These are phyloP conservation scores for Claviceps sp. DNA, from an alignment of 2,329 filamentous ascomycete species.

Conservation along the genomic window DNA sequence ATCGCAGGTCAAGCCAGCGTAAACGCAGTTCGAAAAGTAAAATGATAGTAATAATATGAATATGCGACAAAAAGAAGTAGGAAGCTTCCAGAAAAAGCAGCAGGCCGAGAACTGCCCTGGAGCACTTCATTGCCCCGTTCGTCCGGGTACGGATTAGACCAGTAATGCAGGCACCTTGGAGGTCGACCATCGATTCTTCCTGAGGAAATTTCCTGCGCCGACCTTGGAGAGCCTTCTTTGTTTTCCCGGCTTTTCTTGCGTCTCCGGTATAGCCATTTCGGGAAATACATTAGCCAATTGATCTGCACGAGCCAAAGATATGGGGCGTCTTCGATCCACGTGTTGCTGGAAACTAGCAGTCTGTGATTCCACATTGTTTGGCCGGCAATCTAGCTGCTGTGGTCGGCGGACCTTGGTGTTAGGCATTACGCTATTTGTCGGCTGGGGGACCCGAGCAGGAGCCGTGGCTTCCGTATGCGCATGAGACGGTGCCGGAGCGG, in stretches of 20 bases:
- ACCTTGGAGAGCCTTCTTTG: slow-evolving; percentile 20
- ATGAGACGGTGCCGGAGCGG: not conserved
- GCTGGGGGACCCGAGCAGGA: not conserved
- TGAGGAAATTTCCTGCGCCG: slow-evolving; percentile 10
- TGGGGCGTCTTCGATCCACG: slow-evolving; percentile 6
- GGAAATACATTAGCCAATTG: slow-evolving; percentile 14
- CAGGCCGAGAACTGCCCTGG: not conserved
- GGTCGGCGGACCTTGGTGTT: not conserved
- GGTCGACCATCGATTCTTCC: slow-evolving; percentile 13
- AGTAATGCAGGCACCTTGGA: slow-evolving; percentile 10
- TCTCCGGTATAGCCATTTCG: slow-evolving; percentile 10
- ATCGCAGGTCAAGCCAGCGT: not conserved
- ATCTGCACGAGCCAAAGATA: slow-evolving; percentile 5
- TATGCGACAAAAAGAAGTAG: not conserved
- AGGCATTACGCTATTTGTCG: not conserved
- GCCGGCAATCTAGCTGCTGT: not conserved
- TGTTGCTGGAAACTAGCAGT: slow-evolving; percentile 3
- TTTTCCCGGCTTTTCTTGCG: slow-evolving; percentile 9
- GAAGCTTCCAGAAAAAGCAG: not conserved
- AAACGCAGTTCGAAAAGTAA: not conserved
- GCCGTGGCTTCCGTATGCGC: not conserved
- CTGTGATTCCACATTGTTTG: slow-evolving; percentile 12
- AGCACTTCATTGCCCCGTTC: not conserved
- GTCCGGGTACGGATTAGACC: not conserved
- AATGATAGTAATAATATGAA: no score